Conservation (phyloP, 202 grass and related monocot genomes). For the Elaeis oleifera region DNA sequence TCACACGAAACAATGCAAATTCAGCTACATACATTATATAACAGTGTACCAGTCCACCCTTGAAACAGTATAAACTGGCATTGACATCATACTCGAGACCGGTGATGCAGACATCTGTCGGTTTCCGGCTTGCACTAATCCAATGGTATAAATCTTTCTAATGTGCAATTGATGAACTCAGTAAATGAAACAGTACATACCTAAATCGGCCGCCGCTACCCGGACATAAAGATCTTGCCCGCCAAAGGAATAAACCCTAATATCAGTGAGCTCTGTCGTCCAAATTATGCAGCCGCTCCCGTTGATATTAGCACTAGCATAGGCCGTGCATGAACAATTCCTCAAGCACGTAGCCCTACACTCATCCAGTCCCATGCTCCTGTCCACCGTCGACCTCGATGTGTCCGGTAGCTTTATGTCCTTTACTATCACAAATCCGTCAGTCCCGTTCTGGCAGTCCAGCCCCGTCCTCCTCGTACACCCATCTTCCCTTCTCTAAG, state of each 20-base stretch:
- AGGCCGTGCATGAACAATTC: conserved; percentile 62
- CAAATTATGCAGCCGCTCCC: conserved; percentile 52
- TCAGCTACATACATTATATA: too few relatives aligned
- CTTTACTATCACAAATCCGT: conserved; percentile 37
- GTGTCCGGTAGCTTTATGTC: conserved; percentile 58
- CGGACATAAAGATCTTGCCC: conserved; percentile 51
- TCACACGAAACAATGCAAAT: too few relatives aligned
- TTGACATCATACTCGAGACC: too few relatives aligned
- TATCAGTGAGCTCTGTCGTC: conserved; percentile 31
- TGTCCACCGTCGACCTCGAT: conserved; percentile 25
- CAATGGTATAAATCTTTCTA: too few relatives aligned
- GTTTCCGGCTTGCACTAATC: too few relatives aligned
- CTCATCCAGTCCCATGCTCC: conserved; percentile 9
- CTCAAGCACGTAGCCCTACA: conserved; percentile 39
- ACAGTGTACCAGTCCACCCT: too few relatives aligned
- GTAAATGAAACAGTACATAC: conserved; percentile 18
- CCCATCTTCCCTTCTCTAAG: conserved; percentile 17
- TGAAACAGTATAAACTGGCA: too few relatives aligned
- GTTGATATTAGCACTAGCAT: conserved; percentile 39
- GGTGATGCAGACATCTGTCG: too few relatives aligned
- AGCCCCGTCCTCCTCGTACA: conserved; percentile 38
- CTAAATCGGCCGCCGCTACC: conserved; percentile 41
- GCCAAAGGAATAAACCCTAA: conserved; percentile 25
- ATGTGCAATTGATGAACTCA: neutral
- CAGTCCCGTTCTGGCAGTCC: conserved; percentile 34